phyloP scores from a whole-genome alignment of 108 stramenopile genomes.

The Schizochytrium sp. region DNA sequence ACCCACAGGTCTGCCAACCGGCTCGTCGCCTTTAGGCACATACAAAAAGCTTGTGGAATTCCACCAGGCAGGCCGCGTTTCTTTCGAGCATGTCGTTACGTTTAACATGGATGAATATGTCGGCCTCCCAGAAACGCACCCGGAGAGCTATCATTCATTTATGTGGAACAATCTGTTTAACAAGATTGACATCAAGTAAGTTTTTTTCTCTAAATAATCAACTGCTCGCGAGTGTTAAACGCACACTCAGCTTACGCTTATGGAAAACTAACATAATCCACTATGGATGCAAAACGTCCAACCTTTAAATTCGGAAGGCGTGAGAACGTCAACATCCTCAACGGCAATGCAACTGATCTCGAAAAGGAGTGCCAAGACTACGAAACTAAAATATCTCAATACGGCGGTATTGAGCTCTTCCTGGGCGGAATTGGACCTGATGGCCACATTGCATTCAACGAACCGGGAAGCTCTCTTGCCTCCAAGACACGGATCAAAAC shows the following conservation, averaged over 20 bases:
- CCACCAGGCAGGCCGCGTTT: constrained; percentile 35
- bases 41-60: constrained; percentile 62
- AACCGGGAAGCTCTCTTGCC: constrained; percentile 65
- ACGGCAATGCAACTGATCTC: constrained; percentile 65
- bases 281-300: too few relatives aligned
- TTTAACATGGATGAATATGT: constrained; percentile 70
- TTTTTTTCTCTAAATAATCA: background rate
- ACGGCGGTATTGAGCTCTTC: constrained; percentile 72
- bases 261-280: too few relatives aligned
- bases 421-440: constrained; percentile 74
- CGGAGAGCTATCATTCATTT: constrained; percentile 65
- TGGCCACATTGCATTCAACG: constrained; percentile 77
- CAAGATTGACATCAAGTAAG: constrained; percentile 65
- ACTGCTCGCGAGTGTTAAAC: background rate
- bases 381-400: constrained; percentile 50
- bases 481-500: constrained; percentile 66
- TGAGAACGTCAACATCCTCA: constrained; percentile 61
- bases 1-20: constrained; percentile 65
- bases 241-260: too few relatives aligned
- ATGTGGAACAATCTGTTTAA: constrained; percentile 65
- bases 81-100: constrained; percentile 62
- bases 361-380: constrained; percentile 61
- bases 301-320: background rate
- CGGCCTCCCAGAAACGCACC: constrained; percentile 59
- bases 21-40: constrained; percentile 61